Evolutionary conservation across 2,329 filamentous ascomycete genomes (phyloP).

Genomic region (Bipolaris oryzae): DNA sequence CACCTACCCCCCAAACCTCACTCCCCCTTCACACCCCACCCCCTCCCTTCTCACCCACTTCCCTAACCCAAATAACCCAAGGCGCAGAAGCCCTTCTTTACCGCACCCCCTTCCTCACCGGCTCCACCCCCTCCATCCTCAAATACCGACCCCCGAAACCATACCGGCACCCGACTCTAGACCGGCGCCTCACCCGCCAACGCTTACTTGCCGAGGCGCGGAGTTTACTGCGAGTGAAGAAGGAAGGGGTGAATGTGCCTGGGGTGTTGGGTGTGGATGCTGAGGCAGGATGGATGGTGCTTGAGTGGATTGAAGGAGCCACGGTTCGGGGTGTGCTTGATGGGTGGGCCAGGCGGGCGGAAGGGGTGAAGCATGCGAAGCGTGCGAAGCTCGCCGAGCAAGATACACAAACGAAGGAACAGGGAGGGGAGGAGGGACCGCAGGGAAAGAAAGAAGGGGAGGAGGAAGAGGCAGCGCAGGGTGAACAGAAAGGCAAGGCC

Average conservation of each 20-base stretch:
- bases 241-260: slow-evolving; percentile 82
- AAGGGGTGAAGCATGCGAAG: no score
- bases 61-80: slow-evolving; percentile 79
- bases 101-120: slow-evolving; percentile 77
- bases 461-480: no score
- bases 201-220: slow-evolving; percentile 88
- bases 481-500: no score
- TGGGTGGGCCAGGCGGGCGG: slow-evolving; percentile 61
- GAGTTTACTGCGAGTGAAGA: slow-evolving; percentile 77
- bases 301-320: slow-evolving; percentile 60
- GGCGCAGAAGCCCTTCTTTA: slow-evolving; percentile 96
- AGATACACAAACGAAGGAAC: not conserved
- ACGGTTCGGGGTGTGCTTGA: slow-evolving; percentile 75
- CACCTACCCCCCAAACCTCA: slow-evolving; percentile 25
- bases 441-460: slow-evolving; percentile 31
- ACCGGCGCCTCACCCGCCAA: slow-evolving; percentile 83
- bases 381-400: no score
- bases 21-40: slow-evolving; percentile 39
- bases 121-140: slow-evolving; percentile 73
- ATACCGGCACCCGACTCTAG: slow-evolving; percentile 89
- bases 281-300: slow-evolving; percentile 65
- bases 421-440: slow-evolving; percentile 19
- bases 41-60: slow-evolving; percentile 54
- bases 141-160: slow-evolving; percentile 92
- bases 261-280: slow-evolving; percentile 74